Percentiles rank a stretch among this genome's conserved stretches.
Evolutionary conservation across 1,139 yeast genomes (phyloP).

Genomic region (Kodamaea alishanica): DNA sequence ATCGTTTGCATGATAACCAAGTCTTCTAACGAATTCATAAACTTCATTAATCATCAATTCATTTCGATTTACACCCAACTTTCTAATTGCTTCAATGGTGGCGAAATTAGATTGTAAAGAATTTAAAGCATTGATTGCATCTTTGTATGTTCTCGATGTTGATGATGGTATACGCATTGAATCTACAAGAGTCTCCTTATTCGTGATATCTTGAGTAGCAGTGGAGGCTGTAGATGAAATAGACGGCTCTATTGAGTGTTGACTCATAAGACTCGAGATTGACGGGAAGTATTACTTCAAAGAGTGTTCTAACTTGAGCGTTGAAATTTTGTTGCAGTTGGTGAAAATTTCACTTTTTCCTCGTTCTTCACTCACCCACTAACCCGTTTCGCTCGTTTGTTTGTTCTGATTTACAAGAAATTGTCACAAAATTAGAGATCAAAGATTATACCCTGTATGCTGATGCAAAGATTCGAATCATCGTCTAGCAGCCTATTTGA

Average conservation of each 20-base stretch:
- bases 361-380: no score
- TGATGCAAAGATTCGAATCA: no score
- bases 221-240: slow-evolving; percentile 1
- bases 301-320: no score
- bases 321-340: no score
- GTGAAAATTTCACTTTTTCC: no score
- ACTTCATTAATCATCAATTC: slow-evolving; percentile 79
- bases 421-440: no score
- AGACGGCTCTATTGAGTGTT: background rate
- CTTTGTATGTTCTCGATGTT: slow-evolving; percentile 42
- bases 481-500: no score
- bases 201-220: background rate
- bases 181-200: background rate
- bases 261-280: background rate
- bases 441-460: no score
- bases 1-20: slow-evolving; percentile 72
- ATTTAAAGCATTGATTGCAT: slow-evolving; percentile 82
- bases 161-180: slow-evolving; percentile 17
- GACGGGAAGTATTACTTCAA: no score
- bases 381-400: no score
- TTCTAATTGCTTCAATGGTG: slow-evolving; percentile 75
- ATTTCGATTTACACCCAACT: slow-evolving; percentile 64
- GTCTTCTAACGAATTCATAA: slow-evolving; percentile 83
- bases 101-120: slow-evolving; percentile 89
- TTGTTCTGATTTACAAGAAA: no score